phyloP scores from a whole-genome alignment of 306 rosid genomes.

The Citrullus colocynthis region DNA sequence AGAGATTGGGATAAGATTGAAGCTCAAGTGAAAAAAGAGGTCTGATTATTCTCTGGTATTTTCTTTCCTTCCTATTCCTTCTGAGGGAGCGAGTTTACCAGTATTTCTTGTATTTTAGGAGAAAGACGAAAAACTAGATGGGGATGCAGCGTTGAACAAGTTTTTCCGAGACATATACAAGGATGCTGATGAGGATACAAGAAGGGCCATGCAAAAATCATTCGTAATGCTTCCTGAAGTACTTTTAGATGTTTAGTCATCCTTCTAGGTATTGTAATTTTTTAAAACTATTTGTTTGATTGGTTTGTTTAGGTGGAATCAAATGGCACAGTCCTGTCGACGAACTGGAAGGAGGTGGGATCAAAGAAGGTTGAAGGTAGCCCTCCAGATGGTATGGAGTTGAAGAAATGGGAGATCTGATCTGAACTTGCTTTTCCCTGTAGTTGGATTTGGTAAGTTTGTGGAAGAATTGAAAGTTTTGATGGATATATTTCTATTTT shows the following conservation, averaged over 20 bases:
- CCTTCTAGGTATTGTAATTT: not conserved
- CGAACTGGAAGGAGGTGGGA: conserved; percentile 98
- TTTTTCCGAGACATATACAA: conserved; percentile 77
- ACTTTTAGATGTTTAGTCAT: not conserved
- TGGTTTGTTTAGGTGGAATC: conserved; percentile 52
- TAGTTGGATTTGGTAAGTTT: not conserved
- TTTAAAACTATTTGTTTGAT: not conserved
- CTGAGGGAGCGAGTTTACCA: not conserved
- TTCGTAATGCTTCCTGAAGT: conserved; percentile 42
- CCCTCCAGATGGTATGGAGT: conserved; percentile 95
- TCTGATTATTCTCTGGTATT: conserved; percentile 12
- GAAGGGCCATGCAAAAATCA: conserved; percentile 88
- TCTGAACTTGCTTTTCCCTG: not conserved
- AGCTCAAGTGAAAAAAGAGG: conserved; percentile 85
- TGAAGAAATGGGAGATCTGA: conserved; percentile 78
- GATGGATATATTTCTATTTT: not conserved
- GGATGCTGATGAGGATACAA: conserved; percentile 91
- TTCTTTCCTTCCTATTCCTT: not conserved
- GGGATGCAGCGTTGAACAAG: conserved; percentile 89
- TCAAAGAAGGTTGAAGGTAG: conserved; percentile 87
- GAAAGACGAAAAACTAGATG: conserved; percentile 89
- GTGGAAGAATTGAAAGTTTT: not conserved
- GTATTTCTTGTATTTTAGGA: conserved; percentile 36
- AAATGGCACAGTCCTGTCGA: conserved; percentile 81
- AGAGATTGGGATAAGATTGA: conserved; percentile 84